Conservation (phyloP, 371 early-diverging fungal species). For the Rhizopus microsporus region DNA sequence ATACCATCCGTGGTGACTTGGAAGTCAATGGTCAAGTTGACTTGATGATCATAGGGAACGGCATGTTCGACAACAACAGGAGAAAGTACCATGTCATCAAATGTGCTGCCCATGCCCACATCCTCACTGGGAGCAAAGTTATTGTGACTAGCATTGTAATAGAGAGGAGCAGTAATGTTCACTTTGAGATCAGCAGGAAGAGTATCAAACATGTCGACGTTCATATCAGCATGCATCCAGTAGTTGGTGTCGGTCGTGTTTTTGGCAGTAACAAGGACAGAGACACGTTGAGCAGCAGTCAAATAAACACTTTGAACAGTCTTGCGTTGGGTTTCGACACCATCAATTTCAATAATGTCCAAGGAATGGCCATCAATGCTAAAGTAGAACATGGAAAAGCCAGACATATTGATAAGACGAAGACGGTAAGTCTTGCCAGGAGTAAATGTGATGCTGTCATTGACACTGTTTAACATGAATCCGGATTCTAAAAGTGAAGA, state of each 20-base stretch:
- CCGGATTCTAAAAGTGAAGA: constrained; percentile 38
- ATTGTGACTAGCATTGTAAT: constrained; percentile 44
- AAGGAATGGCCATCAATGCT: constrained; percentile 79
- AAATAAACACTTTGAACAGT: constrained; percentile 59
- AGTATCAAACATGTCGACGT: constrained; percentile 73
- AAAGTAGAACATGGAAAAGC: constrained; percentile 74
- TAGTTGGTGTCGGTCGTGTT: constrained; percentile 67
- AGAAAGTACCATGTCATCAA: constrained; percentile 56
- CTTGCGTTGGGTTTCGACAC: constrained; percentile 60
- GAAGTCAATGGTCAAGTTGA: constrained; percentile 64
- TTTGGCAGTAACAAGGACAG: constrained; percentile 74
- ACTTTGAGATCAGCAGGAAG: constrained; percentile 52
- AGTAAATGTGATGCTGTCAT: constrained; percentile 52
- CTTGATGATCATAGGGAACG: constrained; percentile 47
- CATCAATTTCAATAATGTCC: constrained; percentile 83
- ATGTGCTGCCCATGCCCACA: constrained; percentile 31
- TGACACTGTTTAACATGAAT: constrained; percentile 49
- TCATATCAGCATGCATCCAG: constrained; percentile 73
- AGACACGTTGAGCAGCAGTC: constrained; percentile 71
- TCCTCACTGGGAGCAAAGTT: constrained; percentile 42
- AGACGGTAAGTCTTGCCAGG: constrained; percentile 86
- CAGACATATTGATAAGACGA: constrained; percentile 78
- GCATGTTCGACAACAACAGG: constrained; percentile 42
- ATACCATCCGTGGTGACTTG: constrained; percentile 69
- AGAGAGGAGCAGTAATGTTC: constrained; percentile 56